These are phyloP conservation scores for Yarrowia bubula DNA, from an alignment of 805 yeast species.

Conservation along the genomic window DNA sequence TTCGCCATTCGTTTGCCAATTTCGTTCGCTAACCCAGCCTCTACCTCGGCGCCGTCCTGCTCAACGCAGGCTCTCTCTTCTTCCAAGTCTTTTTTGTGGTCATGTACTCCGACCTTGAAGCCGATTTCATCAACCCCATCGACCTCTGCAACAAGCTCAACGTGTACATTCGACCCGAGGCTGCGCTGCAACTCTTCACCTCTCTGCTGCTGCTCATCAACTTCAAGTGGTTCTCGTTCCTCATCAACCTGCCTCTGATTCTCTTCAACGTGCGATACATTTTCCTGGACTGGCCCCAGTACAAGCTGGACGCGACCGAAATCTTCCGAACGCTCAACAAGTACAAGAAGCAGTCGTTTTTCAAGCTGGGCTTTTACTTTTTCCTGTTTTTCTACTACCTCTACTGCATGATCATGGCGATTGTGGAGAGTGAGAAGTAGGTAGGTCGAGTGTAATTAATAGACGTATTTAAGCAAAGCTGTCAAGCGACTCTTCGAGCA, in stretches of 20 bases:
- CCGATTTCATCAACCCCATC: constrained; percentile 91
- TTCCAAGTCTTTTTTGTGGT: constrained; percentile 90
- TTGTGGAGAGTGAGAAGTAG: constrained; percentile 61
- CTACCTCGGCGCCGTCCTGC: constrained; percentile 55
- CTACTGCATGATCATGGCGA: constrained; percentile 92
- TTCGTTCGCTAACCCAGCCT: constrained; percentile 29
- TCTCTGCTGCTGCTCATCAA: constrained; percentile 70
- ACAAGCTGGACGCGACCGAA: constrained; percentile 93
- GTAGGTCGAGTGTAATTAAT: background rate
- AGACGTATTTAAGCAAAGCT: constrained; percentile 12
- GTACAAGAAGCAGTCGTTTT: constrained; percentile 86
- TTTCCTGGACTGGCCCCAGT: constrained; percentile 66
- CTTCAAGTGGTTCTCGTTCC: constrained; percentile 89
- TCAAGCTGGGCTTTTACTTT: constrained; percentile 87
- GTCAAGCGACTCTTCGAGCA: too few relatives aligned
- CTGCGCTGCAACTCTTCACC: constrained; percentile 65
- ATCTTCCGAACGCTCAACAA: constrained; percentile 89
- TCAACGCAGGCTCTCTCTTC: constrained; percentile 81
- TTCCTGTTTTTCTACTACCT: constrained; percentile 91
- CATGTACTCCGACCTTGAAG: constrained; percentile 81
- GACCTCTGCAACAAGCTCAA: constrained; percentile 92
- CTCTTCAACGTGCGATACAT: constrained; percentile 74
- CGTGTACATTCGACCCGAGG: constrained; percentile 82
- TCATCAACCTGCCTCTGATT: constrained; percentile 79
- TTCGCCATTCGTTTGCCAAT: background rate